A percentile compares a stretch with the other conserved stretches of the same genome.
These are phyloP conservation scores for Pseudopithomyces maydicus DNA, from an alignment of 2,329 filamentous ascomycete genomes.

Conservation along the genomic window DNA sequence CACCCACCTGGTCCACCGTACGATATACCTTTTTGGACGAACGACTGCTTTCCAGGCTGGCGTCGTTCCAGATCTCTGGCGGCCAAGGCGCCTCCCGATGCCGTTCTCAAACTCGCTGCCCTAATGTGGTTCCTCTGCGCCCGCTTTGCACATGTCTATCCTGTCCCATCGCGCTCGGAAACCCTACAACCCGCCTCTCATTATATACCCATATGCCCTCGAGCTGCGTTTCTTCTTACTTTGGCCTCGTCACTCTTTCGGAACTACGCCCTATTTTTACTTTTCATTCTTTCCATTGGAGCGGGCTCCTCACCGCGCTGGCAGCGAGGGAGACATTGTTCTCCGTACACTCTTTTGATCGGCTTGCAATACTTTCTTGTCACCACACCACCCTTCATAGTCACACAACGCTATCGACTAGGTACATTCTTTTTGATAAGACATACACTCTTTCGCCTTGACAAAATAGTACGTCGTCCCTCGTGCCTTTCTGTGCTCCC, in stretches of 20 bases:
- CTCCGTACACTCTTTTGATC: constrained; percentile 46
- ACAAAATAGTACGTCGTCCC: constrained; percentile 37
- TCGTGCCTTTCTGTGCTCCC: constrained; percentile 25
- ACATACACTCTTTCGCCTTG: constrained; percentile 26
- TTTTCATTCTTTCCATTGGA: constrained; percentile 40
- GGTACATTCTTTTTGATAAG: constrained; percentile 42
- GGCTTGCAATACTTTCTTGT: constrained; percentile 24
- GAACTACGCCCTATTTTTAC: constrained; percentile 30
- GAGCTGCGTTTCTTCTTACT: constrained; percentile 38
- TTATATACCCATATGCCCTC: constrained; percentile 42
- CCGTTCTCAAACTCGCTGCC: constrained; percentile 44
- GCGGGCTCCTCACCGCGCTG: constrained; percentile 48
- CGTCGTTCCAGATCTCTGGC: constrained; percentile 47
- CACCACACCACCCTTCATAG: constrained; percentile 31
- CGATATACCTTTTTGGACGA: constrained; percentile 43
- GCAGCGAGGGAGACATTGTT: constrained; percentile 43
- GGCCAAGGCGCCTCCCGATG: constrained; percentile 48
- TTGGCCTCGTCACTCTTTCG: constrained; percentile 48
- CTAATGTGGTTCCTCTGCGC: constrained; percentile 43
- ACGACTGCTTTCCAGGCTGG: constrained; percentile 42
- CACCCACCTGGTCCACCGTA: constrained; percentile 35
- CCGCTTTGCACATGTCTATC: constrained; percentile 39
- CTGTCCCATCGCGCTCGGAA: constrained; percentile 39
- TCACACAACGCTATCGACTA: constrained; percentile 42
- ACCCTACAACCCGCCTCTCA: constrained; percentile 35